A percentile compares a stretch with the other conserved stretches of the same genome.
phyloP scores from a whole-genome alignment of 2,329 filamentous ascomycete species.

The Arthrobotrys sinensis region DNA sequence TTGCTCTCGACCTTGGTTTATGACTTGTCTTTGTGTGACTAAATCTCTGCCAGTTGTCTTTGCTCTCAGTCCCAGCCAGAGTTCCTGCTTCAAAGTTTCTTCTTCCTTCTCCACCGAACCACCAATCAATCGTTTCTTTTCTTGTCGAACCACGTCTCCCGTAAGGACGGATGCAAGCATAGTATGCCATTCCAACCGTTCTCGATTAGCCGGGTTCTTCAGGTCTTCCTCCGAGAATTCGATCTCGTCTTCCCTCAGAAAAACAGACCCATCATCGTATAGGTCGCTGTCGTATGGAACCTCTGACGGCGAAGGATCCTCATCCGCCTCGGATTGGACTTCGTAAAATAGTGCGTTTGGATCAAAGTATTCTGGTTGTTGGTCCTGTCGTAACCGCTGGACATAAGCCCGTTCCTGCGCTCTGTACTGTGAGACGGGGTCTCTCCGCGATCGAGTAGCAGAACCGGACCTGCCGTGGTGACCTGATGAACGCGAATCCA shows the following conservation, averaged over 20 bases:
- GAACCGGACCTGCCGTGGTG: slow-evolving; percentile 70
- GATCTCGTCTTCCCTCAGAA: slow-evolving; percentile 78
- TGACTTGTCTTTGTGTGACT: slow-evolving; percentile 85
- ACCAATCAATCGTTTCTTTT: slow-evolving; percentile 94
- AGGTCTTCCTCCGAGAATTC: slow-evolving; percentile 92
- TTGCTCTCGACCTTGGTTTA: slow-evolving; percentile 84
- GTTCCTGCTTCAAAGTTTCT: slow-evolving; percentile 73
- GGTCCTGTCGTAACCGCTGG: slow-evolving; percentile 87
- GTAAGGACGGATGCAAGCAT: slow-evolving; percentile 97
- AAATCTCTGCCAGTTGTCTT: slow-evolving; percentile 87
- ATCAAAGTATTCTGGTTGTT: slow-evolving; percentile 79
- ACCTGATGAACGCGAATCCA: slow-evolving; percentile 68
- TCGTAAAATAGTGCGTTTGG: slow-evolving; percentile 71
- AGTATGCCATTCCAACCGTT: slow-evolving; percentile 95
- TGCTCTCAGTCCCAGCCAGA: slow-evolving; percentile 91
- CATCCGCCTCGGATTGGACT: slow-evolving; percentile 87
- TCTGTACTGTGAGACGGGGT: slow-evolving; percentile 81
- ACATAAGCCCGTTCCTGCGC: slow-evolving; percentile 96
- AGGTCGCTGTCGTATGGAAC: slow-evolving; percentile 84
- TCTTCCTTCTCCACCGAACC: slow-evolving; percentile 77
- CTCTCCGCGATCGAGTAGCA: slow-evolving; percentile 72
- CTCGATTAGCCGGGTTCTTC: slow-evolving; percentile 87
- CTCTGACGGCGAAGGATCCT: slow-evolving; percentile 89
- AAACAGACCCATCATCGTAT: slow-evolving; percentile 80
- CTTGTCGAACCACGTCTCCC: slow-evolving; percentile 96